A percentile compares a stretch with the other conserved stretches of the same genome.
These are phyloP conservation scores for Mycogone perniciosa DNA, from an alignment of 2,329 filamentous ascomycete genomes.

Conservation along the genomic window DNA sequence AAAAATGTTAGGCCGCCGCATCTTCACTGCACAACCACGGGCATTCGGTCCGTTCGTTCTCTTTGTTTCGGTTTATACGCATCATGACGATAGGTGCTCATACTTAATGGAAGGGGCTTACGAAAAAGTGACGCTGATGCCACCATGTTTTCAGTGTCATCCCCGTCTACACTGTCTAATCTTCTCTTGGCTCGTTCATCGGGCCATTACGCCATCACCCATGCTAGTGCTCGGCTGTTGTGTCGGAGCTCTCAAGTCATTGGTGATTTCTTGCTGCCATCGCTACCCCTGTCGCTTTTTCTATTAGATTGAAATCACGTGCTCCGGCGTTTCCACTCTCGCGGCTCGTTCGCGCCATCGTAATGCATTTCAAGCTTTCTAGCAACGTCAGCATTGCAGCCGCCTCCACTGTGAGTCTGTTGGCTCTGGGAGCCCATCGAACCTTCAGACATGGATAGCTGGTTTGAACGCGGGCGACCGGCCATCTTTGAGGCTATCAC, in stretches of 20 bases:
- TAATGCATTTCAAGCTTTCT: neutral
- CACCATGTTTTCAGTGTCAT: no score
- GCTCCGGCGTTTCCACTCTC: neutral
- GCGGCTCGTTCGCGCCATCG: neutral
- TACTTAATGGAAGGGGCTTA: no score
- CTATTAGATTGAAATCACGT: conserved; percentile 2
- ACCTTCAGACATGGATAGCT: conserved; percentile 30
- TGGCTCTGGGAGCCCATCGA: neutral
- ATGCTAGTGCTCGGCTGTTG: no score
- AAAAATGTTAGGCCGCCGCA: conserved; percentile 6
- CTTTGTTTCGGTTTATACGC: neutral
- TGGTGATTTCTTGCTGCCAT: no score
- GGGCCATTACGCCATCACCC: no score
- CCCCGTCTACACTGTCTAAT: no score
- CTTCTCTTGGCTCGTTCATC: no score
- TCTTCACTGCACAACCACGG: neutral
- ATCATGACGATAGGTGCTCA: no score
- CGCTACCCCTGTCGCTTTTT: neutral
- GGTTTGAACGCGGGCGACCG: conserved; percentile 34
- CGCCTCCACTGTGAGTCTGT: neutral
- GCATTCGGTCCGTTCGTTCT: neutral
- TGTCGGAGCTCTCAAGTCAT: no score
- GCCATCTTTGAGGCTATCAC: conserved; percentile 35
- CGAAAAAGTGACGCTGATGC: no score
- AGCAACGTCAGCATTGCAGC: conserved; percentile 2